phyloP scores from a whole-genome alignment of 805 yeast species.

The Torulaspora delbrueckii region DNA sequence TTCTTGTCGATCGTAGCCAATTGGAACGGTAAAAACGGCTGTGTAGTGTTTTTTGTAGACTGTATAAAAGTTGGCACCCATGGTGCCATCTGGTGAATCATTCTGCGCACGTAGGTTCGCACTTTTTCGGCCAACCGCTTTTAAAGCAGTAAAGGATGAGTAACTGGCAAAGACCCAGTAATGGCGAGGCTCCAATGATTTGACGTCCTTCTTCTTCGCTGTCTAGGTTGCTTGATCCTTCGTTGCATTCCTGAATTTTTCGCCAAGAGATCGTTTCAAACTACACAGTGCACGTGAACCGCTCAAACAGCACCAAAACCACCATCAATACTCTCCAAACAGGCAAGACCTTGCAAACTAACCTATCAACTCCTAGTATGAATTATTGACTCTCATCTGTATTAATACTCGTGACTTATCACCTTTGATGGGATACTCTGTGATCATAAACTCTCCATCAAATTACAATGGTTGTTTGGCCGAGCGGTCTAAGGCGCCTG shows the following conservation, averaged over 20 bases:
- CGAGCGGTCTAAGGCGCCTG: slow-evolving; percentile 28
- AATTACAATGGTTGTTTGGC: slow-evolving; percentile 20
- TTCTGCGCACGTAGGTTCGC: neutral
- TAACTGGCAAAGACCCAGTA: neutral
- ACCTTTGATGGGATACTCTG: neutral
- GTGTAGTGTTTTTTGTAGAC: slow-evolving; percentile 46
- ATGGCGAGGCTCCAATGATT: neutral
- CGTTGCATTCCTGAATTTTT: slow-evolving; percentile 1
- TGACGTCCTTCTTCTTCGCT: neutral
- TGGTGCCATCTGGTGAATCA: slow-evolving; percentile 54
- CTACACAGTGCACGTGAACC: neutral
- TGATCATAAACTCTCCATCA: neutral
- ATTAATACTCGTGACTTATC: neutral
- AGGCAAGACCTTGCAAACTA: neutral
- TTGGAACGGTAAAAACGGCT: slow-evolving; percentile 55
- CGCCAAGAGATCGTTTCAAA: neutral
- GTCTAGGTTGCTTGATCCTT: neutral
- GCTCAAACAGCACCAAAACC: neutral
- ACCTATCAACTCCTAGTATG: neutral
- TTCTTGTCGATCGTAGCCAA: slow-evolving; percentile 62
- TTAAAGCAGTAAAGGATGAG: neutral
- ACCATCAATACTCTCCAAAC: neutral
- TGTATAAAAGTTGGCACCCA: slow-evolving; percentile 67
- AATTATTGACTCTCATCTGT: neutral
- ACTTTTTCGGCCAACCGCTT: neutral